Base-by-base conservation (phyloP, 2,329 filamentous ascomycete genomes). In the Alternaria gansuensis region DNA sequence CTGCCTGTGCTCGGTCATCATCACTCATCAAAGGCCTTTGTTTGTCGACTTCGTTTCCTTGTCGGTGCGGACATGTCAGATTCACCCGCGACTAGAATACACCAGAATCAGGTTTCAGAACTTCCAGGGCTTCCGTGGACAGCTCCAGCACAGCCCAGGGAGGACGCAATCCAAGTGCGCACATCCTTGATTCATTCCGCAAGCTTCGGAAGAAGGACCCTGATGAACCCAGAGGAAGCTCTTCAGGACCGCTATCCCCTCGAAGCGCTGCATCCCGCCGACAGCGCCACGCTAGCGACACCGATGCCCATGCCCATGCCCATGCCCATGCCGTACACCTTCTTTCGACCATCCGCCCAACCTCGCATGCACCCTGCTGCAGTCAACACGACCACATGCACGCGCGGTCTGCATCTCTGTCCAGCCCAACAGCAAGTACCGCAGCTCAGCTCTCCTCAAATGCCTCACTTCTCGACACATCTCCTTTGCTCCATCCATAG, bases 381-480 rank as follows among this genome's bases (percentile, higher is more conserved):
- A 54, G 48, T 37, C 51, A 54, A 59, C 37, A 31, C 54, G 48
- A 57, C 51, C 60, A 60, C 58, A 60, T 66, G 64, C 64, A 63
- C 51, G 46, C 52, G 17, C 53, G 45, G 10, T 39, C 33, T 50
- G 39, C 43, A 31, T 33, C n/a, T 40, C 29, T 39, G 52, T 37
- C 33, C 52, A 43, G 51, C 46, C 29, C 36, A 34, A 23, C 24
- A 8, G 10, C 40, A 26, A 54, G 21, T 21, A 29, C 50, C n/a
- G 43, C 45, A 36, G 29, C 39, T 50, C 24, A 36, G 9, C 46
- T 28, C 34, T 33, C 34, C 40, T 45, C 46, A 46, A 46, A 43
- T 62, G 31, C 51, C 53, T 41, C 52, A 54, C 11, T 56, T 33
- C 46, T 29, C 29, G 36, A 14, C 23, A 44, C 29, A 10, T 48